Percentiles rank a stretch among this genome's conserved stretches.
Conservation (phyloP, 2,329 filamentous ascomycete genomes). For the Alternaria brassicicola region DNA sequence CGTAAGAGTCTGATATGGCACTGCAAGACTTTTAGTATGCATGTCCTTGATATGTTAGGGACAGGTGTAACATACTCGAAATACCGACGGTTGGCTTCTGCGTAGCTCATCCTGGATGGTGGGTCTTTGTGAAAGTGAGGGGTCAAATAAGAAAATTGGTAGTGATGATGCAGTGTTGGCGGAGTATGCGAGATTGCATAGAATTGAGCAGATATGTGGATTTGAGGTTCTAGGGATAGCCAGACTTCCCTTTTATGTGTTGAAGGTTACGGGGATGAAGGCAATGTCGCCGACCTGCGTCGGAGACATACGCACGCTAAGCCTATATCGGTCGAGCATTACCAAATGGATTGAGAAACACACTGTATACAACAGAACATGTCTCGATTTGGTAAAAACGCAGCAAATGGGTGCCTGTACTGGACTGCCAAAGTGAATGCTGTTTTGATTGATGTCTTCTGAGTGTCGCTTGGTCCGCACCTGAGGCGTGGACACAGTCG, state of each 20-base stretch:
- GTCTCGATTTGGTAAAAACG: background rate
- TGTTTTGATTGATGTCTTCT: slow-evolving; percentile 11
- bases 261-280: background rate
- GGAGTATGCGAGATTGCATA: background rate
- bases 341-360: background rate
- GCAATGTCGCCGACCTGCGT: slow-evolving; percentile 23
- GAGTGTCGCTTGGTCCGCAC: background rate
- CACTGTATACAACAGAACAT: background rate
- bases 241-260: background rate
- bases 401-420: background rate
- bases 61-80: slow-evolving; percentile 38
- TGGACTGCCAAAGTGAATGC: background rate
- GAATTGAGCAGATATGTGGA: background rate
- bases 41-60: background rate
- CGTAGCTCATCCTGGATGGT: slow-evolving; percentile 33
- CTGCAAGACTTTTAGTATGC: slow-evolving; percentile 41
- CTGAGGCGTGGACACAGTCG: background rate
- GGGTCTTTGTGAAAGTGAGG: background rate
- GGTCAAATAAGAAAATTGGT: background rate
- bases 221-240: background rate
- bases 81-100: slow-evolving; percentile 45
- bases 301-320: slow-evolving; percentile 21
- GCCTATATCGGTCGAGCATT: slow-evolving; percentile 22
- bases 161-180: background rate
- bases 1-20: slow-evolving; percentile 61